Evolutionary conservation across 371 early-diverging fungal species (phyloP).

Genomic region (Choanephora cucurbitarum): DNA sequence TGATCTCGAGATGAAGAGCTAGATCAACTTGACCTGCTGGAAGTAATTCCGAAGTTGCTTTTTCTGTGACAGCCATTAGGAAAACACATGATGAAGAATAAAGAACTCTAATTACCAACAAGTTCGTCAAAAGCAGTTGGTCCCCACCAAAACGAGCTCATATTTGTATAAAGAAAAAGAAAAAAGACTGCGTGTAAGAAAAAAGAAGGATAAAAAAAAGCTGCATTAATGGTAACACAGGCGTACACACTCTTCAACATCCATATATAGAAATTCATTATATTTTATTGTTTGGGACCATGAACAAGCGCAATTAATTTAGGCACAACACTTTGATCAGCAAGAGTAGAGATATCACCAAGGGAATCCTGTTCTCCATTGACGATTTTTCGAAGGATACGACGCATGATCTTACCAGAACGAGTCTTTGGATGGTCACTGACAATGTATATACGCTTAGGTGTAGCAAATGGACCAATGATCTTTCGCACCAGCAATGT

Average conservation of each 20-base stretch:
- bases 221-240: too few species aligned
- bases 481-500: constrained; percentile 77
- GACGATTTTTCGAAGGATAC: constrained; percentile 92
- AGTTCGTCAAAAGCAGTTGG: constrained; percentile 52
- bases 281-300: constrained; percentile 17
- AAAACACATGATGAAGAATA: not conserved
- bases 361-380: constrained; percentile 81
- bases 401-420: constrained; percentile 94
- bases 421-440: constrained; percentile 96
- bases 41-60: constrained; percentile 88
- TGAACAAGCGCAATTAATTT: constrained; percentile 26
- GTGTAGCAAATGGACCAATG: constrained; percentile 95
- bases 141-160: constrained; percentile 34
- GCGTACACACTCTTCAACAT: too few species aligned
- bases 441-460: constrained; percentile 82
- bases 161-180: constrained; percentile 3
- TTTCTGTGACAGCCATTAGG: constrained; percentile 46
- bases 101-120: constrained; percentile 41
- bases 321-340: constrained; percentile 66
- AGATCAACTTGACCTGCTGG: constrained; percentile 87
- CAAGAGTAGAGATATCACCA: constrained; percentile 85
- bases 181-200: not conserved
- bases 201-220: too few species aligned
- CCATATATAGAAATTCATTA: too few species aligned
- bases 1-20: constrained; percentile 80